Conservation (phyloP, 176 grass and related monocot genomes). For the Cenchrus purpureus region DNA sequence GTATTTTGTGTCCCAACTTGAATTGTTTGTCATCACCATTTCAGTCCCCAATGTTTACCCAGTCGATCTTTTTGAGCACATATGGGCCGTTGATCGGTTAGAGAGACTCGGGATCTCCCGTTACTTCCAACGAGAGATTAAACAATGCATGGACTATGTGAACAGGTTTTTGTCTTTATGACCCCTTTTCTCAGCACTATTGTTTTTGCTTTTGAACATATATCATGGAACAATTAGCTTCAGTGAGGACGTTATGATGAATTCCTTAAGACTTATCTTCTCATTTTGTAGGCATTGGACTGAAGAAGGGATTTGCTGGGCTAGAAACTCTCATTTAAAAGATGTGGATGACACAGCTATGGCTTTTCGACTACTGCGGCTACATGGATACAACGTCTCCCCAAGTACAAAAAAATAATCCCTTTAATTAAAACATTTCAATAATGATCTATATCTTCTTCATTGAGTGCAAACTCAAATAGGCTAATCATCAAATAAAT, state of each 20-base stretch:
- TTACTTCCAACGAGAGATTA: conserved; percentile 76
- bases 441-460: neutral
- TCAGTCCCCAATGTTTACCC: conserved; percentile 88
- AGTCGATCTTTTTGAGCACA: conserved; percentile 77
- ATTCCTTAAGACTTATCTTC: neutral
- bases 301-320: conserved; percentile 91
- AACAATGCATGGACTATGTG: conserved; percentile 68
- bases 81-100: conserved; percentile 75
- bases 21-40: conserved; percentile 21
- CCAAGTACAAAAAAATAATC: conserved; percentile 36
- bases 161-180: conserved; percentile 51
- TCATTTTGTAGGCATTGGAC: conserved; percentile 65
- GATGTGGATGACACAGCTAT: conserved; percentile 91
- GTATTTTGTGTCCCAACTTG: neutral
- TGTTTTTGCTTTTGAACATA: neutral
- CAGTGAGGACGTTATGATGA: neutral
- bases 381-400: conserved; percentile 83
- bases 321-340: conserved; percentile 64
- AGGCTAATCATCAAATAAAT: neutral
- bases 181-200: neutral
- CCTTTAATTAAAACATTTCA: neutral
- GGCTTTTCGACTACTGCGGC: conserved; percentile 80
- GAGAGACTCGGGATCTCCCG: conserved; percentile 75
- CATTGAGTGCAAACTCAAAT: neutral
- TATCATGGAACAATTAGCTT: neutral